Base-by-base conservation (phyloP, 2,329 filamentous ascomycete genomes). In the Mollisia scopiformis region DNA sequence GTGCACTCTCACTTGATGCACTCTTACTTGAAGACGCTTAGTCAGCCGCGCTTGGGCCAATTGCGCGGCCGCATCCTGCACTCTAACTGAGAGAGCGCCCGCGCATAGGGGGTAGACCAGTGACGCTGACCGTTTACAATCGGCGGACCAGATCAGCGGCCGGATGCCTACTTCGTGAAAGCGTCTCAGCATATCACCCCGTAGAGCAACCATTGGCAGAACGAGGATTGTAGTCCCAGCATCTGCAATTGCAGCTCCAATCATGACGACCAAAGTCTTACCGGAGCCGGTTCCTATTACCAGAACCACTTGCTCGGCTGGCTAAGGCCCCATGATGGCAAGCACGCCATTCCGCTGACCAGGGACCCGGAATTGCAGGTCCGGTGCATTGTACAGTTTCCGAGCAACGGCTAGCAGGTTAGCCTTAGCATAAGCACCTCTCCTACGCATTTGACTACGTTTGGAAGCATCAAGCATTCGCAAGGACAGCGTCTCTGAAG, bases 191-290 rank as follows among this genome's bases (percentile, higher is more conserved):
- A 65, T 62, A 54, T 65, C 35, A n/a, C 47, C 14, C 7, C 46
- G 46, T n/a, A 62, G 37, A 46, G 59, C 46, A n/a, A 65, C 31
- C 13, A 61, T 56, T n/a, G 47, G 47, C 11, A 65, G 53, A 33
- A 65, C 39, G 14, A 65, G 47, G 19, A 65, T 65, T 14, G 31
- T 65, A 31, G 31, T 62, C 31, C 41, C 23, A 41, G 49, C 46
- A 58, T 56, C 49, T 23, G 6, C 51, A 55, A 33, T 67, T 67
- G 21, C 19, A 31, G 46, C 59, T 11, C 35, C 25, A 28, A 64
- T 31, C 19, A 64, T 62, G 25, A 59, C 16, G n/a, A 59, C 23
- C 11, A 64, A 21, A 2, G 62, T 61, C 56, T 64, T 64, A 14
- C 55, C 33, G n/a, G 53, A 59, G 23, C 55, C 37, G 11, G 55